These are phyloP conservation scores for Yamadazyma insecticola DNA, from an alignment of 805 yeast species.

Conservation along the genomic window DNA sequence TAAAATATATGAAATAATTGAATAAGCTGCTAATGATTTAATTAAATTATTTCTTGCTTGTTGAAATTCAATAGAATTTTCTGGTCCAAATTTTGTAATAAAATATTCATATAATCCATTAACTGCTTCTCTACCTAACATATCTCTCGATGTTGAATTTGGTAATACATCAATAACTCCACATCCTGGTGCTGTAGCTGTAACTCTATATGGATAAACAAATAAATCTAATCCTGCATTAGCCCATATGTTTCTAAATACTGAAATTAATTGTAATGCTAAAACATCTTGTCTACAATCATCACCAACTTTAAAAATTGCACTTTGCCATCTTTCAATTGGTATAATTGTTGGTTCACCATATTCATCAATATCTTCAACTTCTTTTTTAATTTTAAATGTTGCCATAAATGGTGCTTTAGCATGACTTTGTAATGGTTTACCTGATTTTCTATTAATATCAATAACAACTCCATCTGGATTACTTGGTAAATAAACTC, in stretches of 20 bases:
- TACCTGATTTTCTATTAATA: conserved; percentile 87
- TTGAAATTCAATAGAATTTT: conserved; percentile 83
- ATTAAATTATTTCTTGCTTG: conserved; percentile 89
- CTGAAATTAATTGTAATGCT: conserved; percentile 86
- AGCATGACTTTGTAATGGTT: conserved; percentile 95
- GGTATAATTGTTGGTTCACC: conserved; percentile 29
- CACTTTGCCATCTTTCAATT: conserved; percentile 81
- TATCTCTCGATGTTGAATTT: conserved; percentile 90
- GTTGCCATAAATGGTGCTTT: conserved; percentile 98
- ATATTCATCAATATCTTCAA: conserved; percentile 39
- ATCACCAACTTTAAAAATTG: conserved; percentile 98
- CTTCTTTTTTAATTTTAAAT: conserved; percentile 70
- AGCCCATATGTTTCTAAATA: conserved; percentile 88
- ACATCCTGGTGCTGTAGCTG: conserved; percentile 99
- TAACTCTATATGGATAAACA: conserved; percentile 91
- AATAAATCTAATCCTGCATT: conserved; percentile 83
- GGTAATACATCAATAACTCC: conserved; percentile 98
- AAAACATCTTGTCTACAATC: conserved; percentile 97
- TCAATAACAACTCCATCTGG: conserved; percentile 95
- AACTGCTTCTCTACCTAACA: conserved; percentile 98
- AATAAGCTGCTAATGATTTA: conserved; percentile 91
- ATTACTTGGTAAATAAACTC: conserved; percentile 91
- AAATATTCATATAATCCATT: conserved; percentile 93
- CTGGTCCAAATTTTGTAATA: conserved; percentile 91
- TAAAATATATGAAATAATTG: conserved; percentile 81